Conservation (phyloP, 2,329 filamentous ascomycete genomes). For the Alternaria sp. region DNA sequence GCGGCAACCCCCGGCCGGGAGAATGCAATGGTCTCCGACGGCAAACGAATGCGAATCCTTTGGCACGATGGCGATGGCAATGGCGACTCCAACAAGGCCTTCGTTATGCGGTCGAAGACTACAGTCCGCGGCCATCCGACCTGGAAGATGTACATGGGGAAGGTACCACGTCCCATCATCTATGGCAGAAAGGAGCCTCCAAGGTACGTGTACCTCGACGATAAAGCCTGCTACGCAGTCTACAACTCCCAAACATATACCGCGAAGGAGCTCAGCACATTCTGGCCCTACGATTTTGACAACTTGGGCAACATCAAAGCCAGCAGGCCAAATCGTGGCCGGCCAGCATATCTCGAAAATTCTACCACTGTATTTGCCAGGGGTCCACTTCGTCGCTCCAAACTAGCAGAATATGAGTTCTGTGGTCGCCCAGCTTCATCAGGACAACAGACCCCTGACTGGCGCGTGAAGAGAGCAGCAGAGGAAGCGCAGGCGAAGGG, state of each 20-base stretch:
- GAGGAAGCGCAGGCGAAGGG: neutral
- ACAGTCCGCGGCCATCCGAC: slow-evolving; percentile 39
- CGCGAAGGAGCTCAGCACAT: slow-evolving; percentile 24
- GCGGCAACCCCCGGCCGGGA: slow-evolving; percentile 9
- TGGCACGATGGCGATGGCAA: slow-evolving; percentile 50
- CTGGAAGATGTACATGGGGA: slow-evolving; percentile 50
- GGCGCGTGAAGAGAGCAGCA: neutral
- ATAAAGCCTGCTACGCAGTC: slow-evolving; percentile 46
- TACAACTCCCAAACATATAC: slow-evolving; percentile 38
- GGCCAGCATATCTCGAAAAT: slow-evolving; percentile 37
- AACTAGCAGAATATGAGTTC: neutral
- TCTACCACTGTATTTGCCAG: slow-evolving; percentile 13
- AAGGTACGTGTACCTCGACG: slow-evolving; percentile 50
- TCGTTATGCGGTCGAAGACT: slow-evolving; percentile 19
- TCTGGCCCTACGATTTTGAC: slow-evolving; percentile 51
- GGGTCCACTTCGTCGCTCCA: slow-evolving; percentile 10
- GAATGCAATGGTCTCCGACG: slow-evolving; percentile 32
- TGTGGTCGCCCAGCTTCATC: neutral
- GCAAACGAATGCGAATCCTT: slow-evolving; percentile 41
- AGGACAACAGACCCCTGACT: neutral
- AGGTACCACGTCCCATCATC: slow-evolving; percentile 32
- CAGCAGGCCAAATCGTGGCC: slow-evolving; percentile 47
- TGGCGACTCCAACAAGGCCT: slow-evolving; percentile 32
- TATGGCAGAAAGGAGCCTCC: slow-evolving; percentile 42
- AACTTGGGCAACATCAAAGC: slow-evolving; percentile 38